These are phyloP conservation scores for Calcarisporium arbuscula DNA, from an alignment of 2,329 filamentous ascomycete genomes.

Conservation along the genomic window DNA sequence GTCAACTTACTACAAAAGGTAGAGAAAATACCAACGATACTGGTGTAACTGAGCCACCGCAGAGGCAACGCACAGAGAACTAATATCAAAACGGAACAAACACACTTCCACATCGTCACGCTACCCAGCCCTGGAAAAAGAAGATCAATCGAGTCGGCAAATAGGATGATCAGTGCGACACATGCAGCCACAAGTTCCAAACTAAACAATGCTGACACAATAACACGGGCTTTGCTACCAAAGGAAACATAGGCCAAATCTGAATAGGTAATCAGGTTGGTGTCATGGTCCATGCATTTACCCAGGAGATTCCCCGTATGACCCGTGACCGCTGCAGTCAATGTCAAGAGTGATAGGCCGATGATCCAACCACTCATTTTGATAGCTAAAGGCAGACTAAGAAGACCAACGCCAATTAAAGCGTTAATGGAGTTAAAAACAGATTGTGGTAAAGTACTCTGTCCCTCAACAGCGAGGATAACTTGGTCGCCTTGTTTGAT, in stretches of 20 bases:
- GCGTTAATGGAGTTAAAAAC: slow-evolving; percentile 96
- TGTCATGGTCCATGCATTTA: slow-evolving; percentile 82
- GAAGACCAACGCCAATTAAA: slow-evolving; percentile 79
- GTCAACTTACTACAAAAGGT: slow-evolving; percentile 73
- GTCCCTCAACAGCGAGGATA: slow-evolving; percentile 78
- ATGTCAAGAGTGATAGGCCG: slow-evolving; percentile 66
- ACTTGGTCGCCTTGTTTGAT: slow-evolving; percentile 83
- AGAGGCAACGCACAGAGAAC: slow-evolving; percentile 82
- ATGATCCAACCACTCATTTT: slow-evolving; percentile 85
- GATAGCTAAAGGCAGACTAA: slow-evolving; percentile 83
- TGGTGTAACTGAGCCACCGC: slow-evolving; percentile 79
- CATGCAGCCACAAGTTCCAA: slow-evolving; percentile 82
- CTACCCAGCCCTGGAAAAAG: slow-evolving; percentile 64
- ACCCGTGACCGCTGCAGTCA: slow-evolving; percentile 68
- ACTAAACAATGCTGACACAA: slow-evolving; percentile 80
- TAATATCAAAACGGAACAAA: slow-evolving; percentile 72
- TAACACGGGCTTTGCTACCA: slow-evolving; percentile 71
- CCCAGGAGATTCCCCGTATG: slow-evolving; percentile 84
- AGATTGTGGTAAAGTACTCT: slow-evolving; percentile 92
- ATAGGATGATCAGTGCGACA: slow-evolving; percentile 86
- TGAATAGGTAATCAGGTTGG: slow-evolving; percentile 84
- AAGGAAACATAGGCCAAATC: slow-evolving; percentile 90
- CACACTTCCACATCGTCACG: slow-evolving; percentile 72
- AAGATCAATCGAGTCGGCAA: slow-evolving; percentile 79
- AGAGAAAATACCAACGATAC: slow-evolving; percentile 84